Percentiles rank a stretch among this genome's conserved stretches.
Evolutionary conservation across 1,284 basidiomycete genomes (phyloP).

Genomic region (Thelephora terrestris): DNA sequence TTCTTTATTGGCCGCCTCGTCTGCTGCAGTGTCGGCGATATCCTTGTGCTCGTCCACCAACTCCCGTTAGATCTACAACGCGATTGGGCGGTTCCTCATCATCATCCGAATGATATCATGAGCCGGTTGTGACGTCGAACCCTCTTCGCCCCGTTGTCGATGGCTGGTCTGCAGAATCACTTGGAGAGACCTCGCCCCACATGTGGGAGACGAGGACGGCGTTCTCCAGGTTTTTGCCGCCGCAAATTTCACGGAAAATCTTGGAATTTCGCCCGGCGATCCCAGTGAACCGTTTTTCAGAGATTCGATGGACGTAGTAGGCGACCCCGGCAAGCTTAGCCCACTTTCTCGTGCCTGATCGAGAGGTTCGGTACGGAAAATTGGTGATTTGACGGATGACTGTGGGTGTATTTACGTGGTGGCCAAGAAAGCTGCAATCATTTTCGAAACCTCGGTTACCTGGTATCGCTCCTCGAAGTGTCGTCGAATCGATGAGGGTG

Average conservation of each 20-base stretch:
- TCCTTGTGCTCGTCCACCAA: conserved; percentile 6
- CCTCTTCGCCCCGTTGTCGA: conserved; percentile 12
- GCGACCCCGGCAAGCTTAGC: conserved; percentile 36
- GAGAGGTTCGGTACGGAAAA: neutral
- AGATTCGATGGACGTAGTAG: conserved; percentile 43
- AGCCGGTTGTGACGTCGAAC: conserved; percentile 13
- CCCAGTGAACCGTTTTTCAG: conserved; percentile 37
- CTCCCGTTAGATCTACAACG: conserved; percentile 10
- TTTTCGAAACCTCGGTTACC: conserved; percentile 29
- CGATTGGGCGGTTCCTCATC: conserved; percentile 2
- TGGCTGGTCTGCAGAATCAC: conserved; percentile 14
- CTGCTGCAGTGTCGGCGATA: conserved; percentile 6
- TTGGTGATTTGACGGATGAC: neutral
- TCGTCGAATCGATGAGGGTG: conserved; percentile 23
- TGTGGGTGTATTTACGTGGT: conserved; percentile 18
- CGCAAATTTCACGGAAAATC: conserved; percentile 39
- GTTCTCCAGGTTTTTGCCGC: conserved; percentile 33
- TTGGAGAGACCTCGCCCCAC: conserved; percentile 32
- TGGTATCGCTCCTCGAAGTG: conserved; percentile 26
- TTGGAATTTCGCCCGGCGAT: conserved; percentile 37
- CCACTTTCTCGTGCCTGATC: conserved; percentile 26
- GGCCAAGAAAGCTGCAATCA: conserved; percentile 26
- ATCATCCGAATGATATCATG: conserved; percentile 10
- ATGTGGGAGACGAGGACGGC: conserved; percentile 41
- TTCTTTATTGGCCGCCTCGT: conserved; percentile 1